phyloP scores from a whole-genome alignment of 2,329 filamentous ascomycete species.

The Claviceps pazoutovae region DNA sequence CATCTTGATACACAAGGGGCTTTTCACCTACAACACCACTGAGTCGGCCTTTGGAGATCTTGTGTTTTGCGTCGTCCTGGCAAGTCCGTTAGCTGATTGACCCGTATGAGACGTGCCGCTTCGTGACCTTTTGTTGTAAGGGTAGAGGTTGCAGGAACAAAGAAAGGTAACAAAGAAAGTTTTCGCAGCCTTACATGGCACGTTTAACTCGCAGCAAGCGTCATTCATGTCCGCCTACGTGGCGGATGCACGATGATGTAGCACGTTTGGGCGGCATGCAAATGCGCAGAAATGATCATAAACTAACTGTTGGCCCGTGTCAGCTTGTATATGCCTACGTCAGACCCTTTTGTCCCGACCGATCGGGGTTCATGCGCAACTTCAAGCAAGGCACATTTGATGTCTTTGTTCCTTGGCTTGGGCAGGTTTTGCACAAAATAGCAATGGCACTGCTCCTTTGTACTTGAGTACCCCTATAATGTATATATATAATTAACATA shows the following conservation, averaged over 20 bases:
- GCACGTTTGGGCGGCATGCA: background rate
- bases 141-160: background rate
- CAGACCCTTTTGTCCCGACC: background rate
- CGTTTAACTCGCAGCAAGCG: conserved; percentile 26
- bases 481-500: no score
- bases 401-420: background rate
- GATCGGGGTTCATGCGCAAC: background rate
- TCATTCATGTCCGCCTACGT: conserved; percentile 24
- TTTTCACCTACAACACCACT: conserved; percentile 44
- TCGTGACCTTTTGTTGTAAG: background rate
- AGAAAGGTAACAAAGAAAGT: background rate
- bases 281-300: no score
- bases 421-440: background rate
- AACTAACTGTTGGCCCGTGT: background rate
- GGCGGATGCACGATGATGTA: conserved; percentile 12
- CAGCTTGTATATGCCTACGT: background rate
- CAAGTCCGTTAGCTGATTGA: conserved; percentile 23
- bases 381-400: background rate
- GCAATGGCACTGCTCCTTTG: no score
- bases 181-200: conserved; percentile 22
- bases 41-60: conserved; percentile 38
- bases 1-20: conserved; percentile 42
- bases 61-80: conserved; percentile 35
- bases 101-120: conserved; percentile 9
- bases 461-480: no score